Evolutionary conservation across 352 stramenopile genomes (phyloP).

Genomic region (Globisporangium nodosum): DNA sequence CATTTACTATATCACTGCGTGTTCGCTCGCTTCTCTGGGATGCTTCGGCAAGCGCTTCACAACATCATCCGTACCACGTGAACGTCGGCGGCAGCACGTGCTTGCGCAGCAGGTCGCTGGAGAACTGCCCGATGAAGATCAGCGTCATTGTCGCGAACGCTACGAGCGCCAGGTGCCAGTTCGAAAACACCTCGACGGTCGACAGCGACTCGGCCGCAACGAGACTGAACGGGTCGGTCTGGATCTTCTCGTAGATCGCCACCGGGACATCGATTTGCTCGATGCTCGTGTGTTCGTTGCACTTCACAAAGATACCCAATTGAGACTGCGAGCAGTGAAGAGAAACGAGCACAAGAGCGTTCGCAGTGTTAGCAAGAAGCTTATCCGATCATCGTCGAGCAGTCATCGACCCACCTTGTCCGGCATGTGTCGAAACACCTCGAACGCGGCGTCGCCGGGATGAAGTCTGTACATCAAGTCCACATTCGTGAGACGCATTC

Average conservation of each 20-base stretch:
- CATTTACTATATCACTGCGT: too few relatives aligned
- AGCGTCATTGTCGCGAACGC: constrained; percentile 78
- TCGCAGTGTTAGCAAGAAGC: background rate
- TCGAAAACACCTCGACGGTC: constrained; percentile 77
- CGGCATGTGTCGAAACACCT: constrained; percentile 84
- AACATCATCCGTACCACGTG: constrained; percentile 27
- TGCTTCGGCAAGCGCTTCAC: background rate
- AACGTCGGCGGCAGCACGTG: constrained; percentile 65
- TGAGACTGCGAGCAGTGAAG: constrained; percentile 20
- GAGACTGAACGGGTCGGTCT: constrained; percentile 85
- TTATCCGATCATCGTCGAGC: background rate
- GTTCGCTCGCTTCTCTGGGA: too few relatives aligned
- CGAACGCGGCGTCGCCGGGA: constrained; percentile 55
- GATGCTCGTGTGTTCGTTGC: constrained; percentile 48
- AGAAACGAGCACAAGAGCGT: background rate
- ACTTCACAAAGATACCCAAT: constrained; percentile 55
- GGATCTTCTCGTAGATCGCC: constrained; percentile 73
- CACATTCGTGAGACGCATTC: background rate
- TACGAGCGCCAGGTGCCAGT: constrained; percentile 68
- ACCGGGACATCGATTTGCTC: constrained; percentile 54
- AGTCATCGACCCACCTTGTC: constrained; percentile 48
- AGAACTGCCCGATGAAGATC: constrained; percentile 82
- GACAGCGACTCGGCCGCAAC: constrained; percentile 81
- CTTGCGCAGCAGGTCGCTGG: constrained; percentile 54
- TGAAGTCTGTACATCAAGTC: constrained; percentile 27